These are phyloP conservation scores for Pestalotiopsis sp. DNA, from an alignment of 2,329 filamentous ascomycete species.

Conservation along the genomic window DNA sequence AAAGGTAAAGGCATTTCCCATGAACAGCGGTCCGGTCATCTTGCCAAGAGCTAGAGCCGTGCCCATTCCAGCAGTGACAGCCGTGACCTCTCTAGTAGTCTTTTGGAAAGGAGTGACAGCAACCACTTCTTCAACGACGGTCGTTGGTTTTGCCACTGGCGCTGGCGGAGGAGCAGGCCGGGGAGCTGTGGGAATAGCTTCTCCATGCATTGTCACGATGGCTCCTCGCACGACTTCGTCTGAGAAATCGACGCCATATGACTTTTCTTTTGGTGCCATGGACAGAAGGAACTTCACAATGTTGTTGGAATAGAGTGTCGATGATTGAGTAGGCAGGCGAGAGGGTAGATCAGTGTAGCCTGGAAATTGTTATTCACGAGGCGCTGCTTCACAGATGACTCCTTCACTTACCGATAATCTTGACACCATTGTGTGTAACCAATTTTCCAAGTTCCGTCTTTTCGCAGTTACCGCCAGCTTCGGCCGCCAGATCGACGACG, in stretches of 20 bases:
- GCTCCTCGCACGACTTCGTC: slow-evolving; percentile 86
- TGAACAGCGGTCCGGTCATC: slow-evolving; percentile 79
- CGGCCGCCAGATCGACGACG: slow-evolving; percentile 84
- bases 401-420: slow-evolving; percentile 70
- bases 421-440: slow-evolving; percentile 73
- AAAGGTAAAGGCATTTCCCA: slow-evolving; percentile 86
- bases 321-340: slow-evolving; percentile 83
- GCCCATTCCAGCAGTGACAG: slow-evolving; percentile 77
- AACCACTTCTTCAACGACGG: slow-evolving; percentile 53
- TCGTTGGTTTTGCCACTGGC: slow-evolving; percentile 41
- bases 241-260: slow-evolving; percentile 77
- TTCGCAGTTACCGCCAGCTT: slow-evolving; percentile 87
- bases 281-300: slow-evolving; percentile 87
- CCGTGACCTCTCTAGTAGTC: slow-evolving; percentile 72
- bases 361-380: slow-evolving; percentile 23
- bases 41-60: slow-evolving; percentile 77
- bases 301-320: slow-evolving; percentile 90
- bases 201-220: slow-evolving; percentile 78
- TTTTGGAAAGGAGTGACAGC: slow-evolving; percentile 83
- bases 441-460: slow-evolving; percentile 75
- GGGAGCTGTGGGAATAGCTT: slow-evolving; percentile 75
- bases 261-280: slow-evolving; percentile 75
- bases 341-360: slow-evolving; percentile 88
- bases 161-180: slow-evolving; percentile 63
- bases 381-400: neutral